A percentile compares a stretch with the other conserved stretches of the same genome.
These are phyloP conservation scores for Skeletonema grethae DNA, from an alignment of 108 stramenopile genomes.

Conservation along the genomic window DNA sequence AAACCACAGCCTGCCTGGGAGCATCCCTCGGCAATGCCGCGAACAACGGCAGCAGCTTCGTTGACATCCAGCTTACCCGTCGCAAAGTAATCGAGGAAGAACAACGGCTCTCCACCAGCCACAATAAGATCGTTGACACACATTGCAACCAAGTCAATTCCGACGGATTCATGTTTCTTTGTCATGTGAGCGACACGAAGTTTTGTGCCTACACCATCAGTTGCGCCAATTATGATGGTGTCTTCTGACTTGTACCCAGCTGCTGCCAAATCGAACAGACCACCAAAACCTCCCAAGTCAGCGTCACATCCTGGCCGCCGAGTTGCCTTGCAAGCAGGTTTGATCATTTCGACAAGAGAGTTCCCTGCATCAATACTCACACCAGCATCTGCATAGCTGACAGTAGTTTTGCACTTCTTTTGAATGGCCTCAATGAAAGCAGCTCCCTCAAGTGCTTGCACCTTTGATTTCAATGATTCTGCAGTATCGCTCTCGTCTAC, in stretches of 20 bases:
- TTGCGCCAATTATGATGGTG: constrained; percentile 95
- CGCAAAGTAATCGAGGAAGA: constrained; percentile 99
- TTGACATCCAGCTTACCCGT: constrained; percentile 90
- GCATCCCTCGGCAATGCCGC: constrained; percentile 96
- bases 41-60: constrained; percentile 93
- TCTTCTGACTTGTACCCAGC: constrained; percentile 90
- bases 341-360: constrained; percentile 93
- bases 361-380: constrained; percentile 98
- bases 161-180: constrained; percentile 86
- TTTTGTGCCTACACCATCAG: constrained; percentile 99
- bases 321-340: constrained; percentile 94
- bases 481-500: constrained; percentile 91
- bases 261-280: constrained; percentile 94
- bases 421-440: constrained; percentile 96
- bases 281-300: constrained; percentile 97
- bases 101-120: constrained; percentile 95
- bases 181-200: constrained; percentile 88
- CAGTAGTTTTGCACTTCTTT: constrained; percentile 65
- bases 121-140: constrained; percentile 98
- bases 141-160: constrained; percentile 98
- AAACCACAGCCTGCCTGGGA: constrained; percentile 93
- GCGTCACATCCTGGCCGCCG: constrained; percentile 92
- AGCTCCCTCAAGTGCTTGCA: constrained; percentile 94
- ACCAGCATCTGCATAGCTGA: constrained; percentile 95
- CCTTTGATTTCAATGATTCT: constrained; percentile 93